Conservation (phyloP, 2,329 filamentous ascomycete genomes). For the Xylaria sp. region DNA sequence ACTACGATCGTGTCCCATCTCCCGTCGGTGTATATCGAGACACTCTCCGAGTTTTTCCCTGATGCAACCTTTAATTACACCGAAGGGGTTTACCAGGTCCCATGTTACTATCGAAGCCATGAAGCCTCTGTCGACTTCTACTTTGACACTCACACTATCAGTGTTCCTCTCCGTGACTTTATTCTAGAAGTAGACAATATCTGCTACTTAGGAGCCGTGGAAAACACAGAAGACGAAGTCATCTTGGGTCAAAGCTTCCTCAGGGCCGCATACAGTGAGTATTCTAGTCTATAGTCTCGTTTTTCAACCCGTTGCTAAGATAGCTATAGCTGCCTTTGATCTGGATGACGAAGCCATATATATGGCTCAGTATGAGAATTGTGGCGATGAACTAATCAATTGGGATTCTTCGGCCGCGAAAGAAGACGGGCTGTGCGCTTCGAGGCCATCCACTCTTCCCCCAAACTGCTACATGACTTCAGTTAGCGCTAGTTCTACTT, state of each 20-base stretch:
- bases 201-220: conserved; percentile 32
- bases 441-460: conserved; percentile 19
- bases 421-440: conserved; percentile 29
- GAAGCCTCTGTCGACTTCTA: conserved; percentile 38
- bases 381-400: conserved; percentile 31
- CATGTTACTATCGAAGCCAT: conserved; percentile 32
- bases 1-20: conserved; percentile 32
- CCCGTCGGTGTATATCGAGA: conserved; percentile 21
- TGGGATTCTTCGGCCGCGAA: conserved; percentile 27
- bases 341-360: conserved; percentile 35
- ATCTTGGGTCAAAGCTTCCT: conserved; percentile 38
- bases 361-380: conserved; percentile 40
- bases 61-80: conserved; percentile 28
- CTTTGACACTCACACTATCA: conserved; percentile 32
- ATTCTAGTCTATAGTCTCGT: background rate
- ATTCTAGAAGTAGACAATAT: conserved; percentile 28
- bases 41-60: conserved; percentile 25
- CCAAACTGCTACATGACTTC: conserved; percentile 25
- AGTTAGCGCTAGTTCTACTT: conserved; percentile 6
- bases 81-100: conserved; percentile 29
- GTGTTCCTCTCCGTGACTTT: conserved; percentile 38
- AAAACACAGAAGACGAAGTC: conserved; percentile 7
- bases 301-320: conserved; percentile 1
- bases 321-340: conserved; percentile 37
- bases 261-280: conserved; percentile 38